Conservation (phyloP, 495 filamentous ascomycete genomes). For the Aspergillus ostianus region DNA sequence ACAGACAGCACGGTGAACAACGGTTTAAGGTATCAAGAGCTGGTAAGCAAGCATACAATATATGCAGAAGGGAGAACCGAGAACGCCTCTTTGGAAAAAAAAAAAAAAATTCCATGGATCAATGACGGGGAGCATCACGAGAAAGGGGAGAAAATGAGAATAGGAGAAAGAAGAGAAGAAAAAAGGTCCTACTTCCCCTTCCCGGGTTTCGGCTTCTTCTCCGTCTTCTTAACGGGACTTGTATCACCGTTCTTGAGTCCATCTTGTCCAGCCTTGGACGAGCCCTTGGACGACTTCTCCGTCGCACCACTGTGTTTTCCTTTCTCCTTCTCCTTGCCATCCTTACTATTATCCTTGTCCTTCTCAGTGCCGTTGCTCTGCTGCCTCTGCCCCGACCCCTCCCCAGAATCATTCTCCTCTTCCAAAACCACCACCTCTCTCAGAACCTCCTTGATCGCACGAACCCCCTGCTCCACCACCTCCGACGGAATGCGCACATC, state of each 20-base stretch:
- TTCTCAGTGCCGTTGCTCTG: not conserved
- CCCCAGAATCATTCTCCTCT: constrained; percentile 35
- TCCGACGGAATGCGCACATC: constrained; percentile 42
- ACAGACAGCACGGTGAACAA: not conserved
- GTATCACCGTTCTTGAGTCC: constrained; percentile 21
- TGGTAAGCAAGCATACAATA: not conserved
- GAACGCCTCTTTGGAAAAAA: not conserved
- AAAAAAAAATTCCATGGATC: too few species aligned
- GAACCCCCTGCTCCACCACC: constrained; percentile 46
- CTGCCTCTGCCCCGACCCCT: constrained; percentile 31
- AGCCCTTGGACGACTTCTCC: constrained; percentile 11
- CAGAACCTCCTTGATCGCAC: constrained; percentile 47
- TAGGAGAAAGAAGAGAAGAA: not conserved
- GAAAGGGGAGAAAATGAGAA: not conserved
- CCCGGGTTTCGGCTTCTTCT: constrained; percentile 27
- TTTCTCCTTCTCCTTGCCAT: not conserved
- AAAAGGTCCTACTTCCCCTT: constrained; percentile 22
- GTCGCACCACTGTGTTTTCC: constrained; percentile 1
- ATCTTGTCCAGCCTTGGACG: constrained; percentile 11
- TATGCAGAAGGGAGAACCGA: not conserved
- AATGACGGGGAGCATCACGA: not conserved
- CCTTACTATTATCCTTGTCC: not conserved
- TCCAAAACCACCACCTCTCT: constrained; percentile 49
- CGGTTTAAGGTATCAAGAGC: not conserved
- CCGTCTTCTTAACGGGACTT: constrained; percentile 26